These are phyloP conservation scores for Cicer bijugum DNA, from an alignment of 306 rosid genomes.

Conservation along the genomic window DNA sequence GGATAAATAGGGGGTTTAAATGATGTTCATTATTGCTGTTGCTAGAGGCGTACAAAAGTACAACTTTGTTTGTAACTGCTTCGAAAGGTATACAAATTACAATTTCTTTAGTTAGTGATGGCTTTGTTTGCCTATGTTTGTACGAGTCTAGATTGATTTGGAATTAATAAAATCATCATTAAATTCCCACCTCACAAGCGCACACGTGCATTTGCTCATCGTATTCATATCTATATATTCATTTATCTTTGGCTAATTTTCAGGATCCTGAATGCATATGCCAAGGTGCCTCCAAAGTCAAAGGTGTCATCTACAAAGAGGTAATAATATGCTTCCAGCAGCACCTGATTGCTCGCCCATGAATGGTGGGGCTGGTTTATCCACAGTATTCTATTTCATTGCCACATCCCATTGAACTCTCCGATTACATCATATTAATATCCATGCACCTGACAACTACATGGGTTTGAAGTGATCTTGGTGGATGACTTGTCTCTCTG, in stretches of 20 bases:
- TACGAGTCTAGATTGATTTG: constrained; percentile 1
- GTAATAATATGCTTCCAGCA: constrained; percentile 46
- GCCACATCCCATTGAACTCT: not conserved
- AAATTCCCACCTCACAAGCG: not conserved
- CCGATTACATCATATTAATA: constrained; percentile 10
- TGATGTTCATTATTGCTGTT: not conserved
- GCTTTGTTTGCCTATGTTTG: constrained; percentile 19
- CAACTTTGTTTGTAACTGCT: constrained; percentile 12
- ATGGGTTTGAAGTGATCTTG: constrained; percentile 9
- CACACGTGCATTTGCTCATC: not conserved
- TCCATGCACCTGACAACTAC: constrained; percentile 5
- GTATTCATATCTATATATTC: constrained; percentile 4
- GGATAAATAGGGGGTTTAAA: constrained; percentile 1
- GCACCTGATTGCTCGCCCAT: constrained; percentile 24
- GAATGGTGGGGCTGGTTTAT: constrained; percentile 34
- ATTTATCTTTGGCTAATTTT: constrained; percentile 39
- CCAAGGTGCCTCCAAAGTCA: constrained; percentile 63
- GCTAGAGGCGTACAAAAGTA: not conserved
- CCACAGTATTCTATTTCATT: not conserved
- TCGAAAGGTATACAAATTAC: not conserved
- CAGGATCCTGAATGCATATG: constrained; percentile 67
- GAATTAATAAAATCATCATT: constrained; percentile 17
- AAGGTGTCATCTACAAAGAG: constrained; percentile 65
- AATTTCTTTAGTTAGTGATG: constrained; percentile 7
- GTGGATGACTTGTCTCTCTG: not conserved